Conservation (phyloP, 768 basidiomycete species). For the Trametes gibbosa region DNA sequence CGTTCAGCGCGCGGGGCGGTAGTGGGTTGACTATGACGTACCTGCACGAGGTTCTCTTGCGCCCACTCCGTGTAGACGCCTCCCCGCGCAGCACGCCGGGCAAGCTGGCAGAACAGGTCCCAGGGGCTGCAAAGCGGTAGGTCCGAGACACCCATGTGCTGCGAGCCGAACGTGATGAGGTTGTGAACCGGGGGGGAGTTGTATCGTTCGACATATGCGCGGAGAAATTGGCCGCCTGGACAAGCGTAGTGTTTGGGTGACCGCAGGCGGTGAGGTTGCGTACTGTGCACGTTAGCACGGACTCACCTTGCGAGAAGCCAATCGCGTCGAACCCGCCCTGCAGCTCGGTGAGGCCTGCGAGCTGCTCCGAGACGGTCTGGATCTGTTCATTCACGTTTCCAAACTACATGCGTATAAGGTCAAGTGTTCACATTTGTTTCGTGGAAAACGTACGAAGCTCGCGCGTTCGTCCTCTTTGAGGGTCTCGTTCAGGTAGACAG, state of each 20-base stretch:
- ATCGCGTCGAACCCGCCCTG: conserved; percentile 77
- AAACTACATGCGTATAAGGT: conserved; percentile 48
- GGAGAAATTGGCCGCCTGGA: conserved; percentile 77
- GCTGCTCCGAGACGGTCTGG: conserved; percentile 58
- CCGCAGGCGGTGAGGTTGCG: neutral
- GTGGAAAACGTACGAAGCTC: conserved; percentile 58
- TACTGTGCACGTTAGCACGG: neutral
- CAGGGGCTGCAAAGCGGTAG: conserved; percentile 60
- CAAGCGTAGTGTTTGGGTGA: neutral
- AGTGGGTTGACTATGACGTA: conserved; percentile 25
- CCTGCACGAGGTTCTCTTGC: conserved; percentile 74
- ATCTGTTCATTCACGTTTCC: conserved; percentile 77
- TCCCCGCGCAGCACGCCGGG: conserved; percentile 55
- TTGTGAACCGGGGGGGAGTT: conserved; percentile 75
- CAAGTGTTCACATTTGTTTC: neutral
- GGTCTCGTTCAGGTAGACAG: conserved; percentile 64
- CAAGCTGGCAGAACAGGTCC: conserved; percentile 70
- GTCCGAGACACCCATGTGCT: conserved; percentile 84
- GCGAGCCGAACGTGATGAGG: conserved; percentile 83
- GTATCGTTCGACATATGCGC: conserved; percentile 78
- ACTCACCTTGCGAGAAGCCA: conserved; percentile 80
- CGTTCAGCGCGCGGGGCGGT: no score
- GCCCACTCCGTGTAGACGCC: conserved; percentile 77
- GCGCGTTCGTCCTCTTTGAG: conserved; percentile 62
- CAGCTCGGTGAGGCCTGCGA: conserved; percentile 63